These are phyloP conservation scores for Globisporangium uncinulatum DNA, from an alignment of 352 stramenopile species.

Conservation along the genomic window DNA sequence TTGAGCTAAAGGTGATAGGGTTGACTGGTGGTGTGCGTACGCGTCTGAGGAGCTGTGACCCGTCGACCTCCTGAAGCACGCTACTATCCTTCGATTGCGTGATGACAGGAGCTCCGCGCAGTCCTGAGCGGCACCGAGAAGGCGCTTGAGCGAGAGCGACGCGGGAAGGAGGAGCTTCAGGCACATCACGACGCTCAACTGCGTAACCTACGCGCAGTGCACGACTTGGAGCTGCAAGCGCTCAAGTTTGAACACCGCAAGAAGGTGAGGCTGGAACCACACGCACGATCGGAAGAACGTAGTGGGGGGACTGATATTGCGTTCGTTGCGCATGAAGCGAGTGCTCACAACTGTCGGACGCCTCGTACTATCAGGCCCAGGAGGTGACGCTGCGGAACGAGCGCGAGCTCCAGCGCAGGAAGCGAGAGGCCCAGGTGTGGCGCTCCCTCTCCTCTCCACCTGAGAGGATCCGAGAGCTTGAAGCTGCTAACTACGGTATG, in stretches of 20 bases:
- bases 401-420: constrained; percentile 24
- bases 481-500: too few relatives aligned
- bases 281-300: neutral
- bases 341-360: neutral
- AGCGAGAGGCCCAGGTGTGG: constrained; percentile 22
- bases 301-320: neutral
- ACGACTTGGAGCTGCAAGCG: constrained; percentile 44
- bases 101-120: constrained; percentile 32
- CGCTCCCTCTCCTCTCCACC: neutral
- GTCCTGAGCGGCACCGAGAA: constrained; percentile 36
- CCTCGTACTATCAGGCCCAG: constrained; percentile 8
- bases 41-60: too few relatives aligned
- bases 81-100: neutral
- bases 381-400: constrained; percentile 42
- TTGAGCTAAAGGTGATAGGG: constrained; percentile 38
- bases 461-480: too few relatives aligned
- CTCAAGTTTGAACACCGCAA: constrained; percentile 43
- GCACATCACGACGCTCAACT: constrained; percentile 36
- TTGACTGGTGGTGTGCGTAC: too few relatives aligned
- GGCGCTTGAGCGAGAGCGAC: constrained; percentile 29
- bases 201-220: constrained; percentile 34
- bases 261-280: constrained; percentile 18
- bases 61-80: too few relatives aligned
- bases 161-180: constrained; percentile 22
- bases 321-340: neutral